Evolutionary conservation across 208 protist species (phyloP), one percentile per base, ranked within the genome.

Genomic region (Tetramitus jugosus): DNA sequence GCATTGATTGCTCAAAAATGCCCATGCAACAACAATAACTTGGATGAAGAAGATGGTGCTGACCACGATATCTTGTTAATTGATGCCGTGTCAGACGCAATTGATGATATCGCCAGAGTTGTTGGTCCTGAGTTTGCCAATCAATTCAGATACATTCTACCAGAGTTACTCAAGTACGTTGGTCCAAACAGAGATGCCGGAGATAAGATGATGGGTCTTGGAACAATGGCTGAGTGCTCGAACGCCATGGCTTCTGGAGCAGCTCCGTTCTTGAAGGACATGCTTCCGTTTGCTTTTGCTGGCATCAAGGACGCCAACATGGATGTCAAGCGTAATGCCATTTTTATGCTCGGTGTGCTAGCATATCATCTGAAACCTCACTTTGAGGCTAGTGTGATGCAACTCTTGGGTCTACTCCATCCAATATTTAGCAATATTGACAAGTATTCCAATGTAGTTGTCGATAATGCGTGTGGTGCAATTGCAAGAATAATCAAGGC

Each of bases 401-500:
- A 46, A 17, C 10, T 74, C 37, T 53, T 74, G n/a, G 14, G 6
- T 26, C 3, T 17, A 23, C 26, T 74, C 2, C 29, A 74, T 53
- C 67, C 31, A 60, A 79, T 84, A 14, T 56, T 64, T 45, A 35
- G 62, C 0, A 31, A 75, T 0, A 33, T 39, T 4, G 3, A 0
- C 23, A 35, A 81, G 14, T 39, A 62, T 35, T 6, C 64, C 14
- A 42, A 4, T 10, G 26, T 45, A 8, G 74, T 81, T 17, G 33
- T 79, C 1, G 81, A 84, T 53, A 84, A 84, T 46, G 49, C 71
- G 14, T 43, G 61, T 35, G 81, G 81, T 76, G 52, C 68, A 56
- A n/a, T 84, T 33, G 45, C 37, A 26, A 60, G 81, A 56, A 71
- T 84, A 31, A 81, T 84, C 10, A 0, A 1, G 6, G 46, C 62